phyloP scores from a whole-genome alignment of 352 stramenopile genomes.

The Globisporangium rhizosaccharum region DNA sequence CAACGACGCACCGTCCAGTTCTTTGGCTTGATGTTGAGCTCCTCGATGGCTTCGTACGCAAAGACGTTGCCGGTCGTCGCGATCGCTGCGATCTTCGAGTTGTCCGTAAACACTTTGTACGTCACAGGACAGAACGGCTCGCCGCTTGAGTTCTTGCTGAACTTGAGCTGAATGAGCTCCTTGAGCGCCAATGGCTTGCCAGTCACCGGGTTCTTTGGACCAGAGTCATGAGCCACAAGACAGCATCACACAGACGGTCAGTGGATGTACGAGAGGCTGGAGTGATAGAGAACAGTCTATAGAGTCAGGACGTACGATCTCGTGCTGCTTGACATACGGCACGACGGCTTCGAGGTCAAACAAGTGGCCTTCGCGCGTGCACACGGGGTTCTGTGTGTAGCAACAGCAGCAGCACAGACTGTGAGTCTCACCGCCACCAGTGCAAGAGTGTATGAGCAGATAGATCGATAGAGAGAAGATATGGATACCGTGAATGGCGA shows the following conservation, averaged over 20 bases:
- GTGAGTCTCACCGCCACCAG: background rate
- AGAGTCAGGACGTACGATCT: constrained; percentile 57
- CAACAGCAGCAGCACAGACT: background rate
- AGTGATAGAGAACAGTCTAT: too few species aligned
- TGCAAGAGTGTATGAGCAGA: background rate
- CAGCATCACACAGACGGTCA: too few species aligned
- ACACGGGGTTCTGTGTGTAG: constrained; percentile 85
- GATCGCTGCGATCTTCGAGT: constrained; percentile 82
- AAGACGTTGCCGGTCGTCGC: constrained; percentile 94
- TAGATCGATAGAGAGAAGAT: background rate
- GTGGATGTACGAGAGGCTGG: background rate
- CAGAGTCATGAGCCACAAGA: background rate
- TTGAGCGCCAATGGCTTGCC: constrained; percentile 86
- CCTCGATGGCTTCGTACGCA: constrained; percentile 94
- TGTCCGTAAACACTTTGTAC: constrained; percentile 93
- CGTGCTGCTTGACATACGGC: constrained; percentile 94
- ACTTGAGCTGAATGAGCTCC: constrained; percentile 92
- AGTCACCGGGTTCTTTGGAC: constrained; percentile 90
- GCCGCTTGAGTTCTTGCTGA: constrained; percentile 73
- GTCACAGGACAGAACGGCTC: constrained; percentile 92
- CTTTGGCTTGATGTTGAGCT: constrained; percentile 98
- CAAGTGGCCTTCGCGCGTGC: constrained; percentile 91
- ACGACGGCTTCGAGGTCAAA: constrained; percentile 97
- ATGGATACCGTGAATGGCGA: constrained; percentile 69
- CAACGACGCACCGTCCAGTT: constrained; percentile 81